Conservation (phyloP, 495 filamentous ascomycete genomes). For the Penicillium paradoxum region DNA sequence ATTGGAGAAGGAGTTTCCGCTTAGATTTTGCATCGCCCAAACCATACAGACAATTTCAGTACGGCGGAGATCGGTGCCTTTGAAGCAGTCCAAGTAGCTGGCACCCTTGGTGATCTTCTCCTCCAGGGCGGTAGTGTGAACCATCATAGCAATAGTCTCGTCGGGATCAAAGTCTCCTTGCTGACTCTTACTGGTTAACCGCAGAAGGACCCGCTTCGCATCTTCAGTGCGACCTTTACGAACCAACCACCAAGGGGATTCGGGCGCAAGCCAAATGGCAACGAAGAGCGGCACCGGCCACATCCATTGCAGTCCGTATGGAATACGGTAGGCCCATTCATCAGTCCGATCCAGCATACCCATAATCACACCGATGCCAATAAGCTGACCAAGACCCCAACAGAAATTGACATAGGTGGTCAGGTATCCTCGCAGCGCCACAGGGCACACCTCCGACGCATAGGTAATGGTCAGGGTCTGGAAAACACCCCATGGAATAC, state of each 20-base stretch:
- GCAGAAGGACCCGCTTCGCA: conserved; percentile 62
- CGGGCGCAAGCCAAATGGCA: conserved; percentile 66
- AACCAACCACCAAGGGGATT: conserved; percentile 81
- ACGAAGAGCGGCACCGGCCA: conserved; percentile 73
- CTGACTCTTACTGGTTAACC: conserved; percentile 53
- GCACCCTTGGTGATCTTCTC: conserved; percentile 63
- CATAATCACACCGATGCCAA: conserved; percentile 69
- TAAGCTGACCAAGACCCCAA: conserved; percentile 74
- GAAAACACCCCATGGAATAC: conserved; percentile 79
- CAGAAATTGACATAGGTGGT: conserved; percentile 81
- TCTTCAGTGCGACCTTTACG: conserved; percentile 62
- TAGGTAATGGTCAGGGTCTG: conserved; percentile 77
- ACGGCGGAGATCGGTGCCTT: conserved; percentile 64
- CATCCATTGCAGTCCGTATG: conserved; percentile 79
- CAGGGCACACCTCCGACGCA: conserved; percentile 73
- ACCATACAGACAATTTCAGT: conserved; percentile 76
- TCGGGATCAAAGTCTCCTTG: conserved; percentile 64
- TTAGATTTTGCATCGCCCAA: conserved; percentile 80
- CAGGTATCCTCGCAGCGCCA: conserved; percentile 65
- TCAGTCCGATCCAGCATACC: conserved; percentile 53
- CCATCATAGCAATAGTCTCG: conserved; percentile 81
- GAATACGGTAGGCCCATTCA: conserved; percentile 64
- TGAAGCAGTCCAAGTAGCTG: conserved; percentile 72
- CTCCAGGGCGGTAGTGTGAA: conserved; percentile 72
- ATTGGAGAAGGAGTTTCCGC: conserved; percentile 73